These are phyloP conservation scores for Ambrosia trifida DNA, from an alignment of 129 eudicot genomes.

Conservation along the genomic window DNA sequence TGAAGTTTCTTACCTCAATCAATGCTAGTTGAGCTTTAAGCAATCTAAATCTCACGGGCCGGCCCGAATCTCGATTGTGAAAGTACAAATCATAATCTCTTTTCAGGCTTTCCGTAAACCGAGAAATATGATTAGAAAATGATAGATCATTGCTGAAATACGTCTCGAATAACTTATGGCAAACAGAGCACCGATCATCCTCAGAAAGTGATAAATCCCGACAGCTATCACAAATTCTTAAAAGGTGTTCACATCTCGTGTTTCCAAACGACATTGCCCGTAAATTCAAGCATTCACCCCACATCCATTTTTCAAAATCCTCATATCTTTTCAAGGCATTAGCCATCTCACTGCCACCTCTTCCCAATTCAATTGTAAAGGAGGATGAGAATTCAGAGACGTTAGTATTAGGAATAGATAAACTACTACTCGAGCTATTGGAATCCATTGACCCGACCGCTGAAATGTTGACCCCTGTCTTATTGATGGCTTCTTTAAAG, in stretches of 20 bases:
- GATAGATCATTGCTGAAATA: slow-evolving; percentile 16
- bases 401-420: slow-evolving; percentile 32
- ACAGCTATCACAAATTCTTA: slow-evolving; percentile 59
- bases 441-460: slow-evolving; percentile 10
- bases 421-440: slow-evolving; percentile 42
- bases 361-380: slow-evolving; percentile 47
- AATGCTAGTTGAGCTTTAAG: slow-evolving; percentile 63
- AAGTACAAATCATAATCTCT: slow-evolving; percentile 24
- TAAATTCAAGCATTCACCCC: slow-evolving; percentile 66
- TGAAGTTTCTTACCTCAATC: slow-evolving; percentile 53
- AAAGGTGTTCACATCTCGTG: slow-evolving; percentile 40
- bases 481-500: slow-evolving; percentile 53
- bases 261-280: slow-evolving; percentile 65
- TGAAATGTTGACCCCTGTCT: slow-evolving; percentile 13
- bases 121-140: slow-evolving; percentile 45
- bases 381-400: slow-evolving; percentile 46
- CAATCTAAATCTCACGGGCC: slow-evolving; percentile 57
- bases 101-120: slow-evolving; percentile 43
- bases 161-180: slow-evolving; percentile 36
- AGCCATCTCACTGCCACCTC: slow-evolving; percentile 39
- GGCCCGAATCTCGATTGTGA: slow-evolving; percentile 28
- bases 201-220: slow-evolving; percentile 45
- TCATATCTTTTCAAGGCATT: slow-evolving; percentile 45
- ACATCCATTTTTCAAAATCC: slow-evolving; percentile 80
- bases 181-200: slow-evolving; percentile 51